phyloP scores from a whole-genome alignment of 2,329 filamentous ascomycete species.

The Ceratocystis cubensis region DNA sequence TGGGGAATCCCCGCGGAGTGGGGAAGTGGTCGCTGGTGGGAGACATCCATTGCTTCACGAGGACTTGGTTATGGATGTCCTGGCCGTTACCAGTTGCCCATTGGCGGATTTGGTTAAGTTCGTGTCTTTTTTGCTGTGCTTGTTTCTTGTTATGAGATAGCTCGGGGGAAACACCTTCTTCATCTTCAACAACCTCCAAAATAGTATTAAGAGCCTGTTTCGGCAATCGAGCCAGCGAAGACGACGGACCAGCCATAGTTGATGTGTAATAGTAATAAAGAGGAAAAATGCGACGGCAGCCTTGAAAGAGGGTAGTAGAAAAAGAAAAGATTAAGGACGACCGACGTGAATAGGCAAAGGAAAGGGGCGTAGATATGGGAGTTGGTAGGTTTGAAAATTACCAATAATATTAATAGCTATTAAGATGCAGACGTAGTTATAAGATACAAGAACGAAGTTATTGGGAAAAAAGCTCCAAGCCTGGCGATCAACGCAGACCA shows the following conservation, averaged over 20 bases:
- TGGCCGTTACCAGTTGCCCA: constrained; percentile 12
- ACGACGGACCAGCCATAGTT: constrained; percentile 24
- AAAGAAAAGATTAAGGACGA: constrained; percentile 15
- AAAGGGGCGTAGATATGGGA: constrained; percentile 8
- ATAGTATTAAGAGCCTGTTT: constrained; percentile 50
- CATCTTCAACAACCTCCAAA: constrained; percentile 44
- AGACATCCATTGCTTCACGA: constrained; percentile 46
- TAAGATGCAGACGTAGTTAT: constrained; percentile 8
- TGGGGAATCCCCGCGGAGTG: constrained; percentile 43
- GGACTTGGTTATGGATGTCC: constrained; percentile 31
- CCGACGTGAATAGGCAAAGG: constrained; percentile 5
- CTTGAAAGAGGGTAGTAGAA: not conserved
- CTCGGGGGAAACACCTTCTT: not conserved
- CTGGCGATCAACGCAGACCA: not conserved
- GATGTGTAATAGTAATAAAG: not conserved
- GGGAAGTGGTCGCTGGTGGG: constrained; percentile 53
- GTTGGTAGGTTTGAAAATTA: constrained; percentile 10
- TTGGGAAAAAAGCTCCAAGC: not conserved
- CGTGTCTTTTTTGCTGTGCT: not conserved
- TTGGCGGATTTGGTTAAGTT: not conserved
- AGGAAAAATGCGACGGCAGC: constrained; percentile 25
- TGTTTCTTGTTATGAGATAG: not conserved
- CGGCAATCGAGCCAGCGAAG: constrained; percentile 43
- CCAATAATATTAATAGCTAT: constrained; percentile 3
- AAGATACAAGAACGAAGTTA: constrained; percentile 24